These are phyloP conservation scores for Striga asiatica DNA, from an alignment of 257 asterid genomes.

Conservation along the genomic window DNA sequence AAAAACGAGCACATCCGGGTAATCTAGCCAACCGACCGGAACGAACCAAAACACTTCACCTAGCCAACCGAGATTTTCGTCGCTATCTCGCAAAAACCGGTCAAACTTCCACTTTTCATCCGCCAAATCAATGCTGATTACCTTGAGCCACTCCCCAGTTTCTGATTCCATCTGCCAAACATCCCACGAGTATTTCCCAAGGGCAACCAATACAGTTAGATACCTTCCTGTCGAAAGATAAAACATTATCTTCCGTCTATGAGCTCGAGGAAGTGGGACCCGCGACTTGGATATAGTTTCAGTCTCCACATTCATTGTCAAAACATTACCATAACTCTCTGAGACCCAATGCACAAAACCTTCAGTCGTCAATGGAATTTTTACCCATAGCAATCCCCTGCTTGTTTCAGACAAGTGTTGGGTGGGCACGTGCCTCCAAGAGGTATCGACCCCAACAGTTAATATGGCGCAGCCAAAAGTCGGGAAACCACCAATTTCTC, in stretches of 20 bases:
- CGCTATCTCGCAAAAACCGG: not conserved
- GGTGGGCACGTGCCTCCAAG: not conserved
- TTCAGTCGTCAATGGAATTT: not conserved
- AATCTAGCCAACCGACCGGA: not conserved
- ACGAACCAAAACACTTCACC: no score
- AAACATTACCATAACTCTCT: not conserved
- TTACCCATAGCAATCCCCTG: not conserved
- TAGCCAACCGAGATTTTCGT: not conserved
- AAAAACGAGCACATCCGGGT: not conserved
- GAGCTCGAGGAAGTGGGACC: not conserved
- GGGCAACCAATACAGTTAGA: not conserved
- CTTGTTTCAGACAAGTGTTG: not conserved
- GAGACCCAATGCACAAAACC: not conserved
- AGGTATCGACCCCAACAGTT: not conserved
- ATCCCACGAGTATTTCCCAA: not conserved
- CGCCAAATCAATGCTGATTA: not conserved
- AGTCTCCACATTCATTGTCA: not conserved
- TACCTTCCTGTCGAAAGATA: not conserved
- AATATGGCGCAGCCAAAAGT: not conserved
- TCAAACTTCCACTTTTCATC: not conserved
- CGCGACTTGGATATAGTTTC: not conserved
- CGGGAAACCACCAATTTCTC: not conserved
- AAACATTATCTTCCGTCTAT: not conserved
- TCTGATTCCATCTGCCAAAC: not conserved
- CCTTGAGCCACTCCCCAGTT: not conserved